Conservation (phyloP, 768 basidiomycete genomes). For the Leccinum longicurvipes region DNA sequence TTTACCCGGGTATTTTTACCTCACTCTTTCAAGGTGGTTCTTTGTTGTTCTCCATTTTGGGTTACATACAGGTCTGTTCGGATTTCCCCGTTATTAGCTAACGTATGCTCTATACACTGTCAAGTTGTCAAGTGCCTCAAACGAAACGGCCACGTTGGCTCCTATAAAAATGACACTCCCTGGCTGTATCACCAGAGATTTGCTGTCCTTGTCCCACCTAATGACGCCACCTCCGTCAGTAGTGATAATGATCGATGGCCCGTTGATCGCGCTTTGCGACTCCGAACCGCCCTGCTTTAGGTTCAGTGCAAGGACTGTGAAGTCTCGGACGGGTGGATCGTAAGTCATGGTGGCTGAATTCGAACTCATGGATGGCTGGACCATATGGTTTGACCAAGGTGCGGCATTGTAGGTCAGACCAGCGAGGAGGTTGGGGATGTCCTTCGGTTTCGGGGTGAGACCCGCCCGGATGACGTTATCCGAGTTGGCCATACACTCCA, state of each 20-base stretch:
- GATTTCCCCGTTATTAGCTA: slow-evolving; percentile 8
- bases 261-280: slow-evolving; percentile 60
- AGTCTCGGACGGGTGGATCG: slow-evolving; percentile 92
- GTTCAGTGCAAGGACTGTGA: slow-evolving; percentile 72
- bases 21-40: not conserved
- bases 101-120: slow-evolving; percentile 31
- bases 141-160: slow-evolving; percentile 56
- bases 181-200: slow-evolving; percentile 40
- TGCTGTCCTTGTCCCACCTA: slow-evolving; percentile 41
- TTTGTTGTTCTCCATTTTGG: not conserved
- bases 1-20: not conserved
- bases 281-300: slow-evolving; percentile 46
- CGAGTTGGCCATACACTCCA: slow-evolving; percentile 98
- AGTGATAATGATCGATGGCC: slow-evolving; percentile 82
- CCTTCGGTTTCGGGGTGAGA: slow-evolving; percentile 93
- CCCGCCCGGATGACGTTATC: slow-evolving; percentile 99
- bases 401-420: slow-evolving; percentile 84
- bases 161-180: slow-evolving; percentile 86
- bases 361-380: slow-evolving; percentile 54
- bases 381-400: slow-evolving; percentile 63
- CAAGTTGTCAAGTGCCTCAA: slow-evolving; percentile 36
- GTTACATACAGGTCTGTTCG: not conserved
- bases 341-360: slow-evolving; percentile 54
- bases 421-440: slow-evolving; percentile 84
- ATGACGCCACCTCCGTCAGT: slow-evolving; percentile 65